phyloP scores from a whole-genome alignment of 106 monocot species.

The Platanthera zijinensis region DNA sequence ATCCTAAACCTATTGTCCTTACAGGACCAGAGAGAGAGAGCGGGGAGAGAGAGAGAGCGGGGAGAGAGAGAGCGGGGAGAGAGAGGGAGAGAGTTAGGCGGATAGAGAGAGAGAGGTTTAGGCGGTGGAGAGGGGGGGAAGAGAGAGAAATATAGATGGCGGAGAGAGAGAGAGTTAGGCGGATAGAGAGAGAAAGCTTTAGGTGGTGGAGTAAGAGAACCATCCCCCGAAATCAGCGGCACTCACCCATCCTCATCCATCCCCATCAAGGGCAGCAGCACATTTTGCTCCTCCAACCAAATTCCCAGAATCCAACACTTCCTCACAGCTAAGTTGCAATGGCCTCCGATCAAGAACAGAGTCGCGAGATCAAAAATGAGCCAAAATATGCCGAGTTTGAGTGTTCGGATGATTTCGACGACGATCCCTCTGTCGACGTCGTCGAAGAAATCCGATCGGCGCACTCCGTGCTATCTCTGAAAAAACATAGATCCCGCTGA shows the following conservation, averaged over 20 bases:
- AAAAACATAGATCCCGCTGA: constrained; percentile 33
- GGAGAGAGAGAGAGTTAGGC: too few relatives aligned
- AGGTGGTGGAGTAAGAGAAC: too few relatives aligned
- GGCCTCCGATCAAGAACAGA: neutral
- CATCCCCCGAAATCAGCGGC: too few relatives aligned
- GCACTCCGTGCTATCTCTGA: constrained; percentile 37
- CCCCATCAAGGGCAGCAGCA: neutral
- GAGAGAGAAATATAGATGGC: too few relatives aligned
- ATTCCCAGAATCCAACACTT: neutral
- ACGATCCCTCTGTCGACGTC: constrained; percentile 46
- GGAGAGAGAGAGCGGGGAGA: too few relatives aligned
- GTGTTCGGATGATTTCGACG: constrained; percentile 32
- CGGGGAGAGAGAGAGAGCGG: too few relatives aligned
- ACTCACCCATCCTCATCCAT: neutral
- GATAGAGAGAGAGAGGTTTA: too few relatives aligned
- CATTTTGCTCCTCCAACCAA: neutral
- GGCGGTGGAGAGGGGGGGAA: too few relatives aligned
- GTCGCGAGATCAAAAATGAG: neutral
- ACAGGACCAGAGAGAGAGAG: too few relatives aligned
- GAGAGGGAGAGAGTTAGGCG: too few relatives aligned
- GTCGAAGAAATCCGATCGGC: constrained; percentile 31
- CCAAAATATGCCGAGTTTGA: neutral
- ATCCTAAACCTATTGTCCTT: too few relatives aligned
- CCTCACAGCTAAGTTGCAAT: neutral
- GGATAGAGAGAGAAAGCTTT: too few relatives aligned